Conservation (phyloP, 257 asterid species). For the Solanum chiquidenum region DNA sequence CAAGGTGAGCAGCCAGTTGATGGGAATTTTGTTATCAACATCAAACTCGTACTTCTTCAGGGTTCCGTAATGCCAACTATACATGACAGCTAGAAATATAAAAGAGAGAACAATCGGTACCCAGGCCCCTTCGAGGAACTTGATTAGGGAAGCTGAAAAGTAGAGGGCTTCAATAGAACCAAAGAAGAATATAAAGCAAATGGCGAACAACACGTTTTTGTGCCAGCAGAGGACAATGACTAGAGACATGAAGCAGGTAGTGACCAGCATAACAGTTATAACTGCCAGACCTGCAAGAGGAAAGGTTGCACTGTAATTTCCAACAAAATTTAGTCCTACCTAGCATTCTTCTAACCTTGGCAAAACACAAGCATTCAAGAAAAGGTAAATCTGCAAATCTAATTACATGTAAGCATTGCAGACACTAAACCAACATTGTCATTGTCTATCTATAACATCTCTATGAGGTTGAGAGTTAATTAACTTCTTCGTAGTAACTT, state of each 20-base stretch:
- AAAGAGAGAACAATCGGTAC: conserved; percentile 74
- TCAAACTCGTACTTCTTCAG: conserved; percentile 76
- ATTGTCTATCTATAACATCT: background rate
- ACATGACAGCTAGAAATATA: conserved; percentile 61
- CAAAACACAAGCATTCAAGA: background rate
- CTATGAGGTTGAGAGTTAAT: background rate
- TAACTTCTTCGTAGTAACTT: background rate
- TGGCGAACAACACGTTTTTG: conserved; percentile 39
- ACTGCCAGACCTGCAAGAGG: conserved; percentile 74
- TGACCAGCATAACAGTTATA: conserved; percentile 93
- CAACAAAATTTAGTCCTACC: background rate
- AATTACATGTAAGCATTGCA: background rate
- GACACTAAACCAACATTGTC: background rate
- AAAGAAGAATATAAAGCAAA: conserved; percentile 67
- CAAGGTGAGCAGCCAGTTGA: conserved; percentile 74
- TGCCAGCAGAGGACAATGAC: conserved; percentile 93
- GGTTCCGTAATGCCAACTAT: conserved; percentile 84
- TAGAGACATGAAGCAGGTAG: conserved; percentile 84
- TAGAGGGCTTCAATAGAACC: conserved; percentile 91
- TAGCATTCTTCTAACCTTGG: background rate
- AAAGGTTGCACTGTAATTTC: background rate
- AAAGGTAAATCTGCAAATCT: background rate
- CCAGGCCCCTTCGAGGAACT: conserved; percentile 97
- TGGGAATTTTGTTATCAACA: conserved; percentile 73
- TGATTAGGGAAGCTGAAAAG: conserved; percentile 90